Base-by-base conservation (phyloP, 441 rosid genomes). In the Adansonia rubrostipa region DNA sequence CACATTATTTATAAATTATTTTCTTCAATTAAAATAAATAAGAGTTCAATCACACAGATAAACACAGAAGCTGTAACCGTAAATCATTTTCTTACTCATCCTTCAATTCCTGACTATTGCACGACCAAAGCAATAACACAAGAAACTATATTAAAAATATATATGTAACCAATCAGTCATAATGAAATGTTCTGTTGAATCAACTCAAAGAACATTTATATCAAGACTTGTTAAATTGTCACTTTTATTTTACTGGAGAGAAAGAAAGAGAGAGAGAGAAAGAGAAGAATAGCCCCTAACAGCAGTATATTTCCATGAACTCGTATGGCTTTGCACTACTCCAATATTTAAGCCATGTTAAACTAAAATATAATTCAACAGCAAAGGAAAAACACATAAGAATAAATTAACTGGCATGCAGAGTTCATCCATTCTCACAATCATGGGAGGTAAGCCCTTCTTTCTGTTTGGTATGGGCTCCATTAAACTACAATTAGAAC, bases 351-450 rank as follows among this genome's bases (percentile, higher is more conserved):
- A 66, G 4, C 53, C 71, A 66, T 42, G 7, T 17, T 66, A n/a
- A 14, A 17, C 17, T 66, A 44, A 66, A 44, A 42, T 44, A 66
- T 42, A 66, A 66, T 66, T 50, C 28, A 67, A 45, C 71, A 67
- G 33, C 53, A 42, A 0, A 9, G 28, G 24, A 11, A 66, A 42
- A 66, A 66, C 24, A 42, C 14, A 17, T 4, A 63, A 28, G 33
- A 44, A 10, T 4, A 45, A 69, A 47, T 48, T 20, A 47, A 10
- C 11, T 9, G 15, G n/a, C 8, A n/a, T 45, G 19, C 17, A 44
- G 54, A 67, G 19, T 45, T 11, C n/a, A 50, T 67, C 47, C 28
- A 51, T 51, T 71, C 44, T 53, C 45, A 51, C 53, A 67, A 48
- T 3, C 75, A 71, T 7, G 3, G 58, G n/a, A 69, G 15, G 42